Percentiles rank a stretch among this genome's conserved stretches.
Conservation (phyloP, 2,329 filamentous ascomycete genomes). For the Fusarium sp. region DNA sequence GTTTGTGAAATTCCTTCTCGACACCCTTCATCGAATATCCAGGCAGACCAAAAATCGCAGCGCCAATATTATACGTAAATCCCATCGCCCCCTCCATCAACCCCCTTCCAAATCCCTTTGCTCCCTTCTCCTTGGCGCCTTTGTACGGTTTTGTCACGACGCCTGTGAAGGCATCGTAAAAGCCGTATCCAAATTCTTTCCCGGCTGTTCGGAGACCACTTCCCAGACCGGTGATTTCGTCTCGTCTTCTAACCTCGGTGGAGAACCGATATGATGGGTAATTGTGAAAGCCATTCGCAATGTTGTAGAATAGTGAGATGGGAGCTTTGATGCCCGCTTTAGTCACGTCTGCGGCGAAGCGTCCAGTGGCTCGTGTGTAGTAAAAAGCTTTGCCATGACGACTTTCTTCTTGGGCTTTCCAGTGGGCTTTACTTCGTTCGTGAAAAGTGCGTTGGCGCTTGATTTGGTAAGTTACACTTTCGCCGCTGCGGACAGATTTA, state of each 20-base stretch:
- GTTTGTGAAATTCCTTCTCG: no score
- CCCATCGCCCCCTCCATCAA: background rate
- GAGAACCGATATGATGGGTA: background rate
- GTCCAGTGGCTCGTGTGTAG: background rate
- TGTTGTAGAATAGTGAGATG: background rate
- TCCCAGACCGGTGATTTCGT: background rate
- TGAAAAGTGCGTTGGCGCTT: background rate
- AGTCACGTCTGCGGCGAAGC: background rate
- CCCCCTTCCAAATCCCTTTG: background rate
- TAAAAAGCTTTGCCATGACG: background rate
- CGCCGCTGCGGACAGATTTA: no score
- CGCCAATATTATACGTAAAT: background rate
- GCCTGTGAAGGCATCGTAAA: background rate
- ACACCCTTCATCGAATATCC: no score
- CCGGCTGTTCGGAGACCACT: background rate
- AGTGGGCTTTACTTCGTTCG: background rate
- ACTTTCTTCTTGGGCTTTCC: background rate
- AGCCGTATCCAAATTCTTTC: background rate
- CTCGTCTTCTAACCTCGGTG: background rate
- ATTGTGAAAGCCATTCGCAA: background rate
- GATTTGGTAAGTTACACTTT: no score
- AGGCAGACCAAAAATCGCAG: no score
- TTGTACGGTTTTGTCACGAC: background rate
- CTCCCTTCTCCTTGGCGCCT: background rate
- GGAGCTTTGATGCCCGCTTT: background rate